Base-by-base conservation (phyloP, 768 basidiomycete species). In the Cantharellus cinnabarinus region DNA sequence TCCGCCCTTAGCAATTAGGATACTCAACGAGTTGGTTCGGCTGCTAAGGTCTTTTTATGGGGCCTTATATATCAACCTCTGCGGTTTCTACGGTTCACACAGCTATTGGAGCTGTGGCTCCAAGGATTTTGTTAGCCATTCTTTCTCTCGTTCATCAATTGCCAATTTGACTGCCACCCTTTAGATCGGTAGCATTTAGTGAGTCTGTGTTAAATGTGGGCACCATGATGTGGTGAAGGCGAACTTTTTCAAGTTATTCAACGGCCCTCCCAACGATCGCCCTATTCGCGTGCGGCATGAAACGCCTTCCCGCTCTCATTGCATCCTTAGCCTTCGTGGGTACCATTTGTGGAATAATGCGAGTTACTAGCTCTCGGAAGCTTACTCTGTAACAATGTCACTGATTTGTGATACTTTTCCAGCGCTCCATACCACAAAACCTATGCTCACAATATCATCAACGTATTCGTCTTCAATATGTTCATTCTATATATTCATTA, bases 381-480 rank as follows among this genome's bases (percentile, higher is more conserved):
- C 55, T 14, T 56, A 15, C 37, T 57, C 42, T 4, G 44, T 34
- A 39, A 39, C 48, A 15, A 39, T 53, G 29, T 3, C 39, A 2
- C 55, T 57, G 57, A 63, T 7, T 7, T 48, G 51, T 38, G 37
- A 29, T 60, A 29, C 40, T 35, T 39, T 4, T 29, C 5, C 40
- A 57, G 56, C 14, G 37, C 42, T 29, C 58, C 42, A 29, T 51
- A 42, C 42, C 48, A 3, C 29, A 34, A 35, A 34, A 20, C 4
- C 34, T 59, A 15, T 37, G 15, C 14, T 10, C 40, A 42, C n/a
- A 59, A 76, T 66, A 73, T 81, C 68, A 75, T 85, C 65, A 80
- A 82, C 71, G 84, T 86, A 65, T 68, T 83, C 57, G 65, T 87
- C 20, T 93, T 85, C 68, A 83, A 89, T 62, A 2, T 89, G 91